Conservation (phyloP, 176 grass and related monocot species). For the Sorghum bicolor region DNA sequence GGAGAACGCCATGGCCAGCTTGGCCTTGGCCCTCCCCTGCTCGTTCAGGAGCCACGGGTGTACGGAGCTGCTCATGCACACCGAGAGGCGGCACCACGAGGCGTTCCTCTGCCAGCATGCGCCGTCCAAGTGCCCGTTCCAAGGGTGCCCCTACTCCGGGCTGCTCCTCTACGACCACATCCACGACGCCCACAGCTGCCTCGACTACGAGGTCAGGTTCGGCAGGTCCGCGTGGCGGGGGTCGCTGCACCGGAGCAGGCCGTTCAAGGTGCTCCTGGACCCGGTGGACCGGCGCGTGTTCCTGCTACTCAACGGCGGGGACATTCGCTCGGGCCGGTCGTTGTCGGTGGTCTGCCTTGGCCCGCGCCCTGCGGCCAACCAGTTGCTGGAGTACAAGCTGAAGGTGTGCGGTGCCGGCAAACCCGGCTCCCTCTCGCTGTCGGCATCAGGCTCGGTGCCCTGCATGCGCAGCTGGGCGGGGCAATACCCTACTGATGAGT, state of each 20-base stretch:
- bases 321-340: not conserved
- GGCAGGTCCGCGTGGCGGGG: not conserved
- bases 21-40: too few species aligned
- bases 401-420: not conserved
- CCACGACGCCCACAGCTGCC: not conserved
- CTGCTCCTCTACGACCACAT: not conserved
- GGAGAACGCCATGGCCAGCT: too few species aligned
- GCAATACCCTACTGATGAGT: not conserved
- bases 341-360: not conserved
- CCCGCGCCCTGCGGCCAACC: not conserved
- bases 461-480: not conserved
- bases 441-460: not conserved
- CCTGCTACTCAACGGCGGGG: not conserved
- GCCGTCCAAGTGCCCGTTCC: not conserved
- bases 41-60: not conserved
- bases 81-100: not conserved
- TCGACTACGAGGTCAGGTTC: not conserved
- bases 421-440: not conserved
- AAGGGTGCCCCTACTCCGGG: not conserved
- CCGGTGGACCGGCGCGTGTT: not conserved
- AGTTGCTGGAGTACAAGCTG: not conserved
- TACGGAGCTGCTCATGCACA: not conserved
- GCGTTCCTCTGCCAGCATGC: not conserved
- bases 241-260: not conserved
- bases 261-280: not conserved